Base-by-base conservation (phyloP, 371 early-diverging fungal genomes). In the Haplosporangium sp. region DNA sequence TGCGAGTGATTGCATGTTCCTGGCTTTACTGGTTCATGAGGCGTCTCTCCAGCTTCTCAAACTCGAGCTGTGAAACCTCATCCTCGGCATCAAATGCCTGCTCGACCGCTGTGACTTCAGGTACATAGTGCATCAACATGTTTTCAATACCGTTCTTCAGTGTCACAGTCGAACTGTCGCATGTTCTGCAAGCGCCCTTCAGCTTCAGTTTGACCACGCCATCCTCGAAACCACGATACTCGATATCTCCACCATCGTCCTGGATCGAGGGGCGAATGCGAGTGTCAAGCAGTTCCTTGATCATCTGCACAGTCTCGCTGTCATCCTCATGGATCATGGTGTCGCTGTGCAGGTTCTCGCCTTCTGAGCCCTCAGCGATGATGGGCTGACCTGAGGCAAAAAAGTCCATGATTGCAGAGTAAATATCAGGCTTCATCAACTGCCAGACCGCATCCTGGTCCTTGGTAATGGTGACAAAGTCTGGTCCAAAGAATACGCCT, bases 161-260 rank as follows among this genome's bases (percentile, higher is more conserved):
- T 0, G 97, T 98, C 10, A 98, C 89, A 0, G 90, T 86, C 42
- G 93, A 89, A 18, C 92, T 92, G 54, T 95, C 94, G 74, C 99
- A 99, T 9, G 96, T 94, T 64, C 98, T 85, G 84, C 99, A 99
- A 18, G 97, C 92, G n/a, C 99, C 99, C 74, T 94, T 93, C 57
- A 99, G 84, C 81, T 94, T 93, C 59, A 99, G 85, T 81, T 91
- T 91, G 41, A 99, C 98, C 20, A 95, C 86, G 11, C 98, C 98
- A 13, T 92, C 76, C 45, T 89, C 92, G 80, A 98, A 98, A 51
- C 94, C 94, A 48, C 91, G 86, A 79, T 93, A 99, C 77, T 98
- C 97, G 67, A 99, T 91, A 87, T 99, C 99, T 5, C 99, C 99
- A 61, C 99, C 99, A 79, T 99, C 99, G 65, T 98, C 97, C 84